A percentile compares a stretch with the other conserved stretches of the same genome.
Conservation (phyloP, 2,329 filamentous ascomycete species). For the Pseudocercospora eumusae region DNA sequence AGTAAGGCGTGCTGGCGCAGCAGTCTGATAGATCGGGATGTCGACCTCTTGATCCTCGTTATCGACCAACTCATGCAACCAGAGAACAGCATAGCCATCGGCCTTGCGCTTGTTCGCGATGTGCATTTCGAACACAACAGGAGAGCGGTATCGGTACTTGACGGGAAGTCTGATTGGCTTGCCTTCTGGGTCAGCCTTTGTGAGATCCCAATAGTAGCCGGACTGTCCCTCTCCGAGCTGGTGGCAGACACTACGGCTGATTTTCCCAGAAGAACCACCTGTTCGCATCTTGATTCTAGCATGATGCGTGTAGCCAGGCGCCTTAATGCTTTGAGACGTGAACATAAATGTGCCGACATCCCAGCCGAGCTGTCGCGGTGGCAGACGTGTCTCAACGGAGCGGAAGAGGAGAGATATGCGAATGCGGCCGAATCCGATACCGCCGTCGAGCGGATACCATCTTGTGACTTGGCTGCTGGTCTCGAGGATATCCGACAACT, state of each 20-base stretch:
- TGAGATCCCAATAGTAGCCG: conserved; percentile 61
- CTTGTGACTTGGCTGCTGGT: conserved; percentile 82
- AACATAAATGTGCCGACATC: conserved; percentile 96
- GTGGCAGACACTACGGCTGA: conserved; percentile 65
- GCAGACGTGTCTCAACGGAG: conserved; percentile 80
- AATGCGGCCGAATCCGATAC: conserved; percentile 83
- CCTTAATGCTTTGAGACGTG: conserved; percentile 67
- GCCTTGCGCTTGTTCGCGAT: conserved; percentile 66
- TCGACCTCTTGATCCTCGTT: conserved; percentile 75
- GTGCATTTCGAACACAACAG: conserved; percentile 85
- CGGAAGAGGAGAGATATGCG: conserved; percentile 89
- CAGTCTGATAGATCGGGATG: conserved; percentile 86
- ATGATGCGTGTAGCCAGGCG: conserved; percentile 61
- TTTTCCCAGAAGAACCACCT: conserved; percentile 74
- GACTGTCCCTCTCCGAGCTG: conserved; percentile 55
- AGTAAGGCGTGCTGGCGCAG: conserved; percentile 71
- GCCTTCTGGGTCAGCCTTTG: conserved; percentile 38
- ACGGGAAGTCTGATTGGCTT: conserved; percentile 76
- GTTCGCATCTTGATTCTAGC: conserved; percentile 77
- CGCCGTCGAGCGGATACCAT: conserved; percentile 96
- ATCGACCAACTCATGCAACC: conserved; percentile 83
- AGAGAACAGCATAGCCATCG: conserved; percentile 76
- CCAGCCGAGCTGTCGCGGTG: conserved; percentile 86
- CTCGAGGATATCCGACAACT: conserved; percentile 82
- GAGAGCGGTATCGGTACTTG: conserved; percentile 84